phyloP scores from a whole-genome alignment of 1,284 basidiomycete species.

The Pascua sp. region DNA sequence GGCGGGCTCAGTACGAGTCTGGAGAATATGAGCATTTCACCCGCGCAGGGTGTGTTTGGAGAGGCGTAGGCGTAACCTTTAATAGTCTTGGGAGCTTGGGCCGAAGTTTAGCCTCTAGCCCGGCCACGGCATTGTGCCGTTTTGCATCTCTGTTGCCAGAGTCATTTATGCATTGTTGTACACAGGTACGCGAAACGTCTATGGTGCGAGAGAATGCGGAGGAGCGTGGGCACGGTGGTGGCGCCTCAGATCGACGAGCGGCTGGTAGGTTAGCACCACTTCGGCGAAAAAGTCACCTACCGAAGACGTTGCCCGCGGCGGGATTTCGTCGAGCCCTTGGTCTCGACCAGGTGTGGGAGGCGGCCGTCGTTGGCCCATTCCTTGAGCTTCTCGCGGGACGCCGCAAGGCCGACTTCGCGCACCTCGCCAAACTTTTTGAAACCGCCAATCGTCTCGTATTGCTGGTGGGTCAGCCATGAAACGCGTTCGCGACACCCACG shows the following conservation, averaged over 20 bases:
- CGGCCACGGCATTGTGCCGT: no score
- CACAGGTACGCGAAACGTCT: background rate
- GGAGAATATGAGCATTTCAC: constrained; percentile 46
- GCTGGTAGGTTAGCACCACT: no score
- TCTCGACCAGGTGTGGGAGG: constrained; percentile 57
- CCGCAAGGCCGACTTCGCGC: constrained; percentile 73
- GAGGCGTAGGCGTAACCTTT: background rate
- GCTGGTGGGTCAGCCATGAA: constrained; percentile 11
- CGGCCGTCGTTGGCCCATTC: constrained; percentile 77
- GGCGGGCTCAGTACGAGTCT: constrained; percentile 35
- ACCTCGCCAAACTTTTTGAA: constrained; percentile 55
- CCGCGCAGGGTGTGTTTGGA: constrained; percentile 7
- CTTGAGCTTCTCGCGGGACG: constrained; percentile 68
- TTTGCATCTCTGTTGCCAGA: no score
- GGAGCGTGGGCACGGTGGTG: no score
- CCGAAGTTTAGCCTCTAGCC: no score
- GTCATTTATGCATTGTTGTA: constrained; percentile 13
- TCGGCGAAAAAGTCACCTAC: no score
- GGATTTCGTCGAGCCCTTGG: background rate
- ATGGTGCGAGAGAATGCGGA: no score
- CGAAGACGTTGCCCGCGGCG: background rate
- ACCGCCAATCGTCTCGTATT: constrained; percentile 48
- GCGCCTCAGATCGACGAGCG: no score
- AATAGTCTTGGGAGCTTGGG: background rate
- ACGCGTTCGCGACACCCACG: constrained; percentile 54